Conservation (phyloP, 148 eudicot genomes). For the Pharnaceum exiguum region DNA sequence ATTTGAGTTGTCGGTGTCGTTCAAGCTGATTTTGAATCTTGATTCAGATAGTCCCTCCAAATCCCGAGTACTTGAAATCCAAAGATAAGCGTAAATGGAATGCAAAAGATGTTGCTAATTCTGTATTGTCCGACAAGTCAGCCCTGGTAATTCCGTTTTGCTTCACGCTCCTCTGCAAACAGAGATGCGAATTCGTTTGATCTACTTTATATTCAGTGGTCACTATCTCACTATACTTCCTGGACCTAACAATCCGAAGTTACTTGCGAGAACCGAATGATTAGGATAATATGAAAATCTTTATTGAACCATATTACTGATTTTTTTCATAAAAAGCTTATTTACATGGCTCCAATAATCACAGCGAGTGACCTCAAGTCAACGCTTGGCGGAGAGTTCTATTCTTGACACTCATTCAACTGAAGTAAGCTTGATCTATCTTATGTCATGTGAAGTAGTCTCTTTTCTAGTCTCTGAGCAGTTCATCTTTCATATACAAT, state of each 20-base stretch:
- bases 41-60: constrained; percentile 97
- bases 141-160: constrained; percentile 60
- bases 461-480: neutral
- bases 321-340: neutral
- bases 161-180: neutral
- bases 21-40: constrained; percentile 16
- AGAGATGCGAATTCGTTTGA: neutral
- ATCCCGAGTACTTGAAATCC: constrained; percentile 66
- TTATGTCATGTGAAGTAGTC: neutral
- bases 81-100: constrained; percentile 80
- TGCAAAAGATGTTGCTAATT: constrained; percentile 90
- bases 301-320: no score
- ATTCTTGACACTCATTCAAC: constrained; percentile 78
- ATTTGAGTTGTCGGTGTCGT: neutral
- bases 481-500: constrained; percentile 5
- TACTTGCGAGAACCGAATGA: no score
- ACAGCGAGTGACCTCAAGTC: constrained; percentile 88
- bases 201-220: no score
- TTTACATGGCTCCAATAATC: constrained; percentile 5
- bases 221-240: no score
- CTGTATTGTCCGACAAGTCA: constrained; percentile 91
- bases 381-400: constrained; percentile 90
- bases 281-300: no score
- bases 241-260: no score
- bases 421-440: constrained; percentile 71